Evolutionary conservation across 306 rosid genomes (phyloP).

Genomic region (Castanea mollissima): DNA sequence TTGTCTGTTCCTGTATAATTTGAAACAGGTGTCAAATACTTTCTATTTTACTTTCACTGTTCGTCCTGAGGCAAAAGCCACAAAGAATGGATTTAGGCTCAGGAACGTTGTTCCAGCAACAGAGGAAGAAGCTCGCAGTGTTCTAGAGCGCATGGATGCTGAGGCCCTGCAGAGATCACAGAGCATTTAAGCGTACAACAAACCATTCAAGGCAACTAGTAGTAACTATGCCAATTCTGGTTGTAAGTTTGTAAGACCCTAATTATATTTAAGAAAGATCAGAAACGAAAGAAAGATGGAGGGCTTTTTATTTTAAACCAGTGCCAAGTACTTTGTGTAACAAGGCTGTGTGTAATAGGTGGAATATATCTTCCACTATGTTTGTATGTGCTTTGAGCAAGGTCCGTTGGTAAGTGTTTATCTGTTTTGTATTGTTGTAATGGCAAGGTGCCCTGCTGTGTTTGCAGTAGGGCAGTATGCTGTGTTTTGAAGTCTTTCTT

Average conservation of each 20-base stretch:
- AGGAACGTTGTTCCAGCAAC: constrained; percentile 88
- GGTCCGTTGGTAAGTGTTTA: too few relatives aligned
- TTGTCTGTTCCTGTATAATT: background rate
- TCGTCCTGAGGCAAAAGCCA: constrained; percentile 74
- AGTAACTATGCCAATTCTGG: background rate
- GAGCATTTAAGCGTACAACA: background rate
- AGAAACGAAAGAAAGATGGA: background rate
- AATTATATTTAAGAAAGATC: background rate
- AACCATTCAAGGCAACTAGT: constrained; percentile 17
- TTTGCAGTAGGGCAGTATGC: too few relatives aligned
- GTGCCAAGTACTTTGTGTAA: too few relatives aligned
- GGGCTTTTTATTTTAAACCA: too few relatives aligned
- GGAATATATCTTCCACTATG: too few relatives aligned
- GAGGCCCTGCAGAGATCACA: constrained; percentile 40
- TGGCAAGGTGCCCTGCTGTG: too few relatives aligned
- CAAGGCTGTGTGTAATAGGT: too few relatives aligned
- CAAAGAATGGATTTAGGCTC: constrained; percentile 51
- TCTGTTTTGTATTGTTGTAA: too few relatives aligned
- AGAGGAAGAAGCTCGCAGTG: constrained; percentile 85
- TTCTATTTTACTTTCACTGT: constrained; percentile 87
- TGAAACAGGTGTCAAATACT: constrained; percentile 68
- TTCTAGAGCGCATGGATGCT: constrained; percentile 81
- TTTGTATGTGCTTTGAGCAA: too few relatives aligned
- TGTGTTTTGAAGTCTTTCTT: too few relatives aligned
- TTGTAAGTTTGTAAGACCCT: background rate